Evolutionary conservation across 306 rosid species (phyloP), one percentile per base, ranked within the genome.

Genomic region (Ceratonia siliqua): DNA sequence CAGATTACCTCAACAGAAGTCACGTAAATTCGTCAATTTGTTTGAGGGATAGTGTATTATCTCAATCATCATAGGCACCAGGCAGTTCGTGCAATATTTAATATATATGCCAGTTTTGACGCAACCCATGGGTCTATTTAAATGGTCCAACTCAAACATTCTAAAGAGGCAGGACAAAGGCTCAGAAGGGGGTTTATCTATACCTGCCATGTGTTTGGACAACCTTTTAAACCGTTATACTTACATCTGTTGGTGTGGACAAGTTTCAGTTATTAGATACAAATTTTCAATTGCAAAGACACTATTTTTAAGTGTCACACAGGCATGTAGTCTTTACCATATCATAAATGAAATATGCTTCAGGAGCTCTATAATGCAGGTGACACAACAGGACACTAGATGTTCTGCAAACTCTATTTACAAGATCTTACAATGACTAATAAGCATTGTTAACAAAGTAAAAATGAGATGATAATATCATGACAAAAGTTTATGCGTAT

Each of bases 401-500:
- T 56, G 22, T 21, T 36, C 42, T 20, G 10, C 62, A 46, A 63
- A 39, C 46, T 8, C 14, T 25, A 56, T 73, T 35, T 36, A 39
- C 57, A 27, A 43, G 69, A 18, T 46, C 32, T 32, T 33, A 18
- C 10, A 32, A 48, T 9, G 21, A 30, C 45, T 30, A n/a, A 74
- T 42, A 68, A 61, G 75, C 56, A 77, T 41, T 30, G 18, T 22
- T 58, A 22, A 50, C 42, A 22, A 57, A 65, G 66, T 43, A 22
- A 62, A 22, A 28, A 32, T 20, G 56, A 66, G 28, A 45, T 6
- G 18, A 65, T 15, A 9, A 49, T 52, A 42, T 42, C 62, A 52
- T 59, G 58, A 42, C 39, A 76, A 33, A 79, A 68, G 20, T 36
- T 33, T 38, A 70, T 45, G 38, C 61, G 62, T 77, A 64, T 62